Conservation (phyloP, 2,329 filamentous ascomycete genomes). For the Fusarium musae region DNA sequence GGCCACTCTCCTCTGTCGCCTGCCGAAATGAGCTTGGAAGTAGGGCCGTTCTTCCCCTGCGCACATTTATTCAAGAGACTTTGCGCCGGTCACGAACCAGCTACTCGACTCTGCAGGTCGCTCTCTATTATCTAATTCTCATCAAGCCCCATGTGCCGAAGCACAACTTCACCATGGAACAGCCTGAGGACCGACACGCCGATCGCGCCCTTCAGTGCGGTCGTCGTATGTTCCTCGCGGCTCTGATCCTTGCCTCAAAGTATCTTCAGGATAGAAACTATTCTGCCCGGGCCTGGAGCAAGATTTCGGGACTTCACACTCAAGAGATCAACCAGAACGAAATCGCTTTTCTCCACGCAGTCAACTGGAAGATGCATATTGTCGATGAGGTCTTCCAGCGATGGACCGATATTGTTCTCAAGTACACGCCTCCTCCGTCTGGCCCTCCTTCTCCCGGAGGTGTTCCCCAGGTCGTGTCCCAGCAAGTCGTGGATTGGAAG, state of each 20-base stretch:
- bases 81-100: constrained; percentile 93
- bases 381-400: constrained; percentile 87
- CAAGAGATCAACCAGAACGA: constrained; percentile 97
- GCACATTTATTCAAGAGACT: constrained; percentile 97
- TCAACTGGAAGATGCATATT: constrained; percentile 96
- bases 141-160: constrained; percentile 90
- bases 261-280: constrained; percentile 98
- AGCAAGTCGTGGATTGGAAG: constrained; percentile 67
- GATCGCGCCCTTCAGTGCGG: constrained; percentile 91
- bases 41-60: constrained; percentile 86
- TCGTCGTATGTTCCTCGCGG: constrained; percentile 95
- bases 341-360: constrained; percentile 86
- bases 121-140: constrained; percentile 93
- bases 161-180: constrained; percentile 87
- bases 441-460: constrained; percentile 65
- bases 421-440: constrained; percentile 78
- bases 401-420: constrained; percentile 93
- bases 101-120: constrained; percentile 97
- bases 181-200: constrained; percentile 76
- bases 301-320: constrained; percentile 95
- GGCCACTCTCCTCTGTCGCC: constrained; percentile 87
- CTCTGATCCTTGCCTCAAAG: constrained; percentile 95
- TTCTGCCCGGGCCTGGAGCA: constrained; percentile 97
- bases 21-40: constrained; percentile 77
- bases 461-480: constrained; percentile 54